These are phyloP conservation scores for Xylaria sp. DNA, from an alignment of 2,329 filamentous ascomycete genomes.

Conservation along the genomic window DNA sequence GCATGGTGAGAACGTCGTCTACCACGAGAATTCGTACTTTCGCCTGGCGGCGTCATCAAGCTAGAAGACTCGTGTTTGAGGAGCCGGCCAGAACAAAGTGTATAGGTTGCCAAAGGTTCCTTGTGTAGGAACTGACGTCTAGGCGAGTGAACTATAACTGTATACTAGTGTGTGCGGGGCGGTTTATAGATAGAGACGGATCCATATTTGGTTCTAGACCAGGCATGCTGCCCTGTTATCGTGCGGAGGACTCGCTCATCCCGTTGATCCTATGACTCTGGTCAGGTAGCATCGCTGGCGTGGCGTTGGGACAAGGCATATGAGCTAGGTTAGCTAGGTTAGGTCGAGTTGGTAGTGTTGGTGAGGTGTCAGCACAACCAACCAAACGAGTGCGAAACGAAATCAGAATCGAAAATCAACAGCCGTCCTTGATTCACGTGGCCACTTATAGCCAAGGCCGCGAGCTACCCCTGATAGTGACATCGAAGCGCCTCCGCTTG, in stretches of 20 bases:
- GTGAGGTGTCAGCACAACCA: not conserved
- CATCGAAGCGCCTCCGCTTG: not conserved
- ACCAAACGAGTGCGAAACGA: not conserved
- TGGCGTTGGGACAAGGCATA: slow-evolving; percentile 1
- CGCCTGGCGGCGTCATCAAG: slow-evolving; percentile 29
- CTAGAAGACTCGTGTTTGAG: slow-evolving; percentile 15
- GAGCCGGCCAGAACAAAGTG: slow-evolving; percentile 3
- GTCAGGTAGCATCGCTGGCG: slow-evolving; percentile 12
- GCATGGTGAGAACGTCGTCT: slow-evolving; percentile 32
- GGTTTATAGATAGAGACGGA: slow-evolving; percentile 9
- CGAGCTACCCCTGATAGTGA: slow-evolving; percentile 1
- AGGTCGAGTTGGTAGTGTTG: not conserved
- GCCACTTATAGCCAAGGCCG: not conserved
- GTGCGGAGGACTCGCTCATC: slow-evolving; percentile 16
- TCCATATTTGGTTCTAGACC: slow-evolving; percentile 22
- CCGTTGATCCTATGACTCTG: slow-evolving; percentile 14
- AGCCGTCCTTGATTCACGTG: slow-evolving; percentile 5
- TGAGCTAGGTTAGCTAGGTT: not conserved
- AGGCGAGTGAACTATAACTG: slow-evolving; percentile 16
- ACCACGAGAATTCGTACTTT: slow-evolving; percentile 27
- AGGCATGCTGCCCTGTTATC: slow-evolving; percentile 18
- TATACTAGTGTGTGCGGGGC: slow-evolving; percentile 19
- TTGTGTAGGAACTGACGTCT: slow-evolving; percentile 9
- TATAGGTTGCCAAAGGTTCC: not conserved
- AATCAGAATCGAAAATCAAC: not conserved